Conservation (phyloP, 306 rosid species). For the Vigna reflexopilosa region DNA sequence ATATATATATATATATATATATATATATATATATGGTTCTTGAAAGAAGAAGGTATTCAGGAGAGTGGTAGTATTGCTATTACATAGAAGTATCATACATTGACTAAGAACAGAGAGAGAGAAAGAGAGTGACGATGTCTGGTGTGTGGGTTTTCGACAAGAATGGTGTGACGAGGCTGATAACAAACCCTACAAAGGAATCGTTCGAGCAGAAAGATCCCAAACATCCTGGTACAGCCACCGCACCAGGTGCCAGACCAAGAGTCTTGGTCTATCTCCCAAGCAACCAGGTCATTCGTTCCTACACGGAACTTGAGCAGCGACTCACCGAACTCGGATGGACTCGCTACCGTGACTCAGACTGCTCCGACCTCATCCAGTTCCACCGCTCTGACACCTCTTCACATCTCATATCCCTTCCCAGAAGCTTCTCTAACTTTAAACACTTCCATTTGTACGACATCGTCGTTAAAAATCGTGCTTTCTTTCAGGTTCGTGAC, state of each 20-base stretch:
- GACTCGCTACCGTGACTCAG: conserved; percentile 65
- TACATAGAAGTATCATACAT: too few relatives aligned
- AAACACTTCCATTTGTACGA: conserved; percentile 77
- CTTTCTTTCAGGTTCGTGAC: conserved; percentile 82
- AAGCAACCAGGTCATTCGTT: conserved; percentile 62
- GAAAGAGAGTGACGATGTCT: conserved; percentile 53
- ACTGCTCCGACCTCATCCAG: conserved; percentile 58
- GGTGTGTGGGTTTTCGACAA: conserved; percentile 95
- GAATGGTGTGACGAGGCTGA: conserved; percentile 80
- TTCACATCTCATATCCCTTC: conserved; percentile 74
- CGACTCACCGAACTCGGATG: conserved; percentile 80
- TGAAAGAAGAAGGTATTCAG: not conserved
- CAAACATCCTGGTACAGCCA: conserved; percentile 62
- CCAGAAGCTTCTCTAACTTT: conserved; percentile 53
- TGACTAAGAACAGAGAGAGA: not conserved
- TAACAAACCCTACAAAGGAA: conserved; percentile 78
- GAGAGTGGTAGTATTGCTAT: not conserved
- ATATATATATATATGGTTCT: too few relatives aligned
- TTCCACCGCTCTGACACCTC: conserved; percentile 80
- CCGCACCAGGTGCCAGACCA: conserved; percentile 91
- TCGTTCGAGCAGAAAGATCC: conserved; percentile 75
- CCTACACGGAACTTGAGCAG: conserved; percentile 71
- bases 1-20: not conserved
- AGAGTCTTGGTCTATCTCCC: conserved; percentile 75
- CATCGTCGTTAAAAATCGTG: conserved; percentile 75